phyloP scores from a whole-genome alignment of 257 asterid species.

The Solanum rostratum region DNA sequence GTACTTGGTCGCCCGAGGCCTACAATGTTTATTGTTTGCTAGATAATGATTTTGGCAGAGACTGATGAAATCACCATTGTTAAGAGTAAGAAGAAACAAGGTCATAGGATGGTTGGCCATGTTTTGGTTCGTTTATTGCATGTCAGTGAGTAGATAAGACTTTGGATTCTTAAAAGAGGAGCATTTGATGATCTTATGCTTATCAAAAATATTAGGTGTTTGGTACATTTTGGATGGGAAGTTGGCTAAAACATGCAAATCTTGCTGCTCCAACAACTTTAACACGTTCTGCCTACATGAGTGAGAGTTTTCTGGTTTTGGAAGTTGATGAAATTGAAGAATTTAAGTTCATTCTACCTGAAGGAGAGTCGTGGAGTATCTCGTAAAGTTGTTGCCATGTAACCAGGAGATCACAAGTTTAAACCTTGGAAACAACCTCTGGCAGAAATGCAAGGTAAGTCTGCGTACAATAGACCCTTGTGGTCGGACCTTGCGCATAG shows the following conservation, averaged over 20 bases:
- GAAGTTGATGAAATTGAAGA: neutral
- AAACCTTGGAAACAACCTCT: no score
- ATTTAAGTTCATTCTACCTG: neutral
- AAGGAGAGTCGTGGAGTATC: no score
- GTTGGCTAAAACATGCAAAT: conserved; percentile 33
- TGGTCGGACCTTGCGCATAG: no score
- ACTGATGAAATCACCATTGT: conserved; percentile 6
- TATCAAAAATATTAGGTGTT: neutral
- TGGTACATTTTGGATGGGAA: neutral
- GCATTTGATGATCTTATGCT: neutral
- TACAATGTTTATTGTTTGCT: conserved; percentile 15
- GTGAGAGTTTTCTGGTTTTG: neutral
- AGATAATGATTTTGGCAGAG: neutral
- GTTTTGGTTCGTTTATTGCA: neutral
- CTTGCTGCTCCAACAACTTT: conserved; percentile 35
- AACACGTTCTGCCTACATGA: conserved; percentile 31
- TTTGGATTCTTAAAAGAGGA: neutral
- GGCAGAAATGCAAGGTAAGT: no score
- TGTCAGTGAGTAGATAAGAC: neutral
- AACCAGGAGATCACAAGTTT: no score
- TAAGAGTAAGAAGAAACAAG: conserved; percentile 6
- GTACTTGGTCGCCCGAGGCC: no score
- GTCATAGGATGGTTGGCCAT: neutral
- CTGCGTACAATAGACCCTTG: no score
- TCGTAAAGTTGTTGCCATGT: no score